Base-by-base conservation (phyloP, 2,329 filamentous ascomycete genomes). In the Allantophomopsis lycopodina region DNA sequence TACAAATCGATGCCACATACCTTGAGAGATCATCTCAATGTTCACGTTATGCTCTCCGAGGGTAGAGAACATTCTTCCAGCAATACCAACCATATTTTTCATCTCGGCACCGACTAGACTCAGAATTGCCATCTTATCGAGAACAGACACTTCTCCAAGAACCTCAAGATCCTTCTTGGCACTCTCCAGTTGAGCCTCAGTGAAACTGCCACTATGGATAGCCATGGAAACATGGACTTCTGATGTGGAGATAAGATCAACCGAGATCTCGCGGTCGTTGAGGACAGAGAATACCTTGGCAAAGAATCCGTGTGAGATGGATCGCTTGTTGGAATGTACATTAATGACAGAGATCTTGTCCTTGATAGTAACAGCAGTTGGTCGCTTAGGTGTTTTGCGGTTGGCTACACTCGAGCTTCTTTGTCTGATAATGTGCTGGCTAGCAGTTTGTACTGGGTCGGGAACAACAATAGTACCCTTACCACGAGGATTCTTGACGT, bases 11-110 rank as follows among this genome's bases (percentile, higher is more conserved):
- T 42, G 40, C 39, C 23, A 50, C 68, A 54, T 69, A 89, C 91
- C 91, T 65, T 98, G 91, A 17, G 86, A 94, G 50, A 98, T 98
- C 91, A 98, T 98, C 64, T 98, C 91, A 50, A 98, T 86, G 58
- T 98, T 98, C 55, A 98, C 79, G 51, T 84, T 83, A 58, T 94
- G 83, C 56, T 95, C 84, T 34, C 91, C 91, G 14, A 98, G 68
- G 1, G 88, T 93, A 36, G 83, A 85, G 61, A 98, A 96, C 83
- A 98, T 96, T 50, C 75, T 79, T 20, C 91, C 91, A 7, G 84
- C 84, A 46, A 98, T 86, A 45, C 91, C 91, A 42, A 84, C 70
- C 87, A 96, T 95, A 60, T 94, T 91, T 68, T 94, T 94, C 79
- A 98, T 85, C 61, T 96, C 86, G 44, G 85, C 84, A 37, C 91